Conservation (phyloP, 129 eudicot genomes). For the Flaveria ramosissima region DNA sequence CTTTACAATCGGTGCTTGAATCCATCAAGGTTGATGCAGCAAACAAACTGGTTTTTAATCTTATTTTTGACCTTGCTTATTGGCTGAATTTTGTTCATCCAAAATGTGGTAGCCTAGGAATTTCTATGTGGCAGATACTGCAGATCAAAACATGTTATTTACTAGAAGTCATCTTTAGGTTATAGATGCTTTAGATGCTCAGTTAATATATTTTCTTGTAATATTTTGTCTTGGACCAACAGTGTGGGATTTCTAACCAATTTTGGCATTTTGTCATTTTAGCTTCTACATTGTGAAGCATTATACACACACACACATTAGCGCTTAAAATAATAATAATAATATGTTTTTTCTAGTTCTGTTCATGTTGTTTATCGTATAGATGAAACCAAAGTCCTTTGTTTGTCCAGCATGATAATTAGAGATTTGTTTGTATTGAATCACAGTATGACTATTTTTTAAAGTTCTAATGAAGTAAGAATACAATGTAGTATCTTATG, state of each 20-base stretch:
- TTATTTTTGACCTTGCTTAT: background rate
- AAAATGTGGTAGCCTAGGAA: background rate
- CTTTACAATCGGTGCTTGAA: constrained; percentile 2
- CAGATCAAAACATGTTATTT: background rate
- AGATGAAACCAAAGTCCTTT: no score
- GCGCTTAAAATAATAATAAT: no score
- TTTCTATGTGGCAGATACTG: background rate
- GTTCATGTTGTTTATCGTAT: no score
- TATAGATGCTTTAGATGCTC: background rate
- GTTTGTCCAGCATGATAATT: no score
- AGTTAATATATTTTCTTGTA: background rate
- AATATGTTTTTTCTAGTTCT: no score
- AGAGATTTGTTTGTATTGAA: no score
- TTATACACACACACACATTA: background rate
- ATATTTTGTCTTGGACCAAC: background rate
- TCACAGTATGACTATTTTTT: no score
- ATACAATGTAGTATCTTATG: background rate
- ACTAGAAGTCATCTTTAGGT: background rate
- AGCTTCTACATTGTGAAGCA: background rate
- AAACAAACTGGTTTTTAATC: background rate
- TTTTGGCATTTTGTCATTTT: background rate
- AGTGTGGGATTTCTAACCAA: background rate
- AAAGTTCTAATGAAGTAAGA: background rate
- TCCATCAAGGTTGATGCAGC: background rate
- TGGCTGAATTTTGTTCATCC: background rate